Evolutionary conservation across 2,329 filamentous ascomycete species (phyloP), one percentile per base, ranked within the genome.

Genomic region (Fusarium pseudograminearum): DNA sequence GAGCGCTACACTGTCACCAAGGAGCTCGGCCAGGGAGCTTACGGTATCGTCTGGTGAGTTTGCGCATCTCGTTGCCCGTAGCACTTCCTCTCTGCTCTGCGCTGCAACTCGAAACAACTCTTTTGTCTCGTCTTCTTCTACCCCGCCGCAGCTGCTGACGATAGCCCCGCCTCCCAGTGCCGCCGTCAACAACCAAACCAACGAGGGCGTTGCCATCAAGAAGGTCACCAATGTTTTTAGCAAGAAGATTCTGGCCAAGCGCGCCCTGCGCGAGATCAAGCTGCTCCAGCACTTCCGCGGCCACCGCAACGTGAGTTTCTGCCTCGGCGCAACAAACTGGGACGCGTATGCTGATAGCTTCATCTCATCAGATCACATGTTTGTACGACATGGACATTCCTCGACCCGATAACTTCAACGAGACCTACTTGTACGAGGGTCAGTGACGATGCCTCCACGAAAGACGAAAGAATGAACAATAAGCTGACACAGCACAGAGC

Each of bases 181-280:
- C 65, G 96, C 96, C 58, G 93, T 93, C 72, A 98, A 98, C 86
- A 91, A 90, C 79, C 90, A 94, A 80, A 97, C 92, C 33, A 91
- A 90, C 77, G 96, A 99, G 80, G 94, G 95, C 41, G 94, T 99
- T 69, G 96, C 96, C 76, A 96, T 99, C 86, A 99, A 99, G 84
- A 99, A 99, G 84, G 93, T 99, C 80, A 99, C 96, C 85, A 99
- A 99, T 92, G 95, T 99, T 76, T 99, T 99, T 83, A 98, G 94
- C 88, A 99, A 99, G 85, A 98, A 98, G 89, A 99, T 99, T 75
- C 87, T 99, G 73, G 96, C 96, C 76, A 99, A 99, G 90, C 93
- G 96, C 78, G 96, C 96, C 51, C 83, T 99, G 85, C 90, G 96
- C 81, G 96, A 99, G 84, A 98, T 99, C 83, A 99, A 98, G 88